phyloP scores from a whole-genome alignment of 257 asterid species.

The Nicotiana paniculata region DNA sequence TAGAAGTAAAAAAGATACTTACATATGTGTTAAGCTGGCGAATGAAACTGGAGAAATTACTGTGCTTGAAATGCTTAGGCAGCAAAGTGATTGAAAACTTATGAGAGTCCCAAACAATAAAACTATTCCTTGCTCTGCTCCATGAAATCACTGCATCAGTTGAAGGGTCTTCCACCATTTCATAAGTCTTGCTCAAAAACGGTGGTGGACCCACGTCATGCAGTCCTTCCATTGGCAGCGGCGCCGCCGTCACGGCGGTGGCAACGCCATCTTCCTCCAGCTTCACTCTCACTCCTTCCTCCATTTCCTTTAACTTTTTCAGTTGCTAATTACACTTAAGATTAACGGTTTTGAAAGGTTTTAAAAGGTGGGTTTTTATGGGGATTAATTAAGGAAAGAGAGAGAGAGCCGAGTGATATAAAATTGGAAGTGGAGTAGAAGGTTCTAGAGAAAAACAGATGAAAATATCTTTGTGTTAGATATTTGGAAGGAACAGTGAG shows the following conservation, averaged over 20 bases:
- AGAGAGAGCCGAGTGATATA: not conserved
- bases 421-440: constrained; percentile 16
- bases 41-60: constrained; percentile 86
- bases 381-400: not conserved
- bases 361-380: not conserved
- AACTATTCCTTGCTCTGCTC: constrained; percentile 72
- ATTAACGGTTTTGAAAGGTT: not conserved
- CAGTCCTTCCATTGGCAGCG: constrained; percentile 78
- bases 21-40: constrained; percentile 99
- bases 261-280: constrained; percentile 33
- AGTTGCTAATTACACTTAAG: not conserved
- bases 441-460: constrained; percentile 17
- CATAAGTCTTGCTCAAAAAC: constrained; percentile 68
- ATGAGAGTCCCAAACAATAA: constrained; percentile 80
- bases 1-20: constrained; percentile 22
- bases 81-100: constrained; percentile 67
- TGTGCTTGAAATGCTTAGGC: constrained; percentile 82
- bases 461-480: constrained; percentile 12
- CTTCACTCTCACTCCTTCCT: constrained; percentile 30
- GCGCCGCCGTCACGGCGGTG: constrained; percentile 10
- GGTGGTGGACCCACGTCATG: constrained; percentile 89
- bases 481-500: not conserved
- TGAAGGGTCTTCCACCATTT: constrained; percentile 85
- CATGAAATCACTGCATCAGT: constrained; percentile 80
- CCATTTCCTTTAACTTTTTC: not conserved